Evolutionary conservation across 192 early-diverging fungal genomes (phyloP), one percentile per base, ranked within the genome.

Genomic region (Dimargaris cristalligena): DNA sequence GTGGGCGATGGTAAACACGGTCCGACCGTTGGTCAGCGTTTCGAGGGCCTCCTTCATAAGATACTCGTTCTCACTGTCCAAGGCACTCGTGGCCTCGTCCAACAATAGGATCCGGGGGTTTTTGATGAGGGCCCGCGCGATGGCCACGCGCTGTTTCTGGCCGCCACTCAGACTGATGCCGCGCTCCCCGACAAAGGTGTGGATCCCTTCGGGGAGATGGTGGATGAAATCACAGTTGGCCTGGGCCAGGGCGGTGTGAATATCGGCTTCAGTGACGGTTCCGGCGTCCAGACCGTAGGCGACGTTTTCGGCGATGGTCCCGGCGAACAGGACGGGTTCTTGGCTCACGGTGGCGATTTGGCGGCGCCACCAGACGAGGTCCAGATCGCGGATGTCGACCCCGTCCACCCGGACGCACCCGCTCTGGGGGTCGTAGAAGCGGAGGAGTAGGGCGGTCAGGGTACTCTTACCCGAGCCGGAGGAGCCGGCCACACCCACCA

Each of bases 151-250:
- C 66, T 83, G 78, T 65, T 75, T 71, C 66, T 84, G 78, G 32
- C 83, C 82, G 56, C 77, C 77, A 18, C 78, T 80, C 30, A 84
- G 70, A 23, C 69, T 70, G 52, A 72, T 71, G 28, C 77, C 77
- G 50, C 87, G 85, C 61, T 92, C 90, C 6, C 89, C 89, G 61
- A 99, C 81, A 67, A 95, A 89, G 20, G 95, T 97, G 33, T 80
- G 71, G 70, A 96, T 88, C 22, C 90, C 87, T 33, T 67, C 63
- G 20, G 88, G 85, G 44, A 89, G 73, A n/a, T 74, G 66, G 61
- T 72, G 65, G 60, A 90, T 81, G 67, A 90, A 90, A n/a, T 77
- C 68, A 65, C 66, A 70, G 18, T 72, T 65, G 25, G 73, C 67
- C 59, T 46, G 57, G 32, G 58, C 35, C 58, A 72, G 41, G 0